Conservation (phyloP, 352 stramenopile genomes). For the Pythium pyrilobum region DNA sequence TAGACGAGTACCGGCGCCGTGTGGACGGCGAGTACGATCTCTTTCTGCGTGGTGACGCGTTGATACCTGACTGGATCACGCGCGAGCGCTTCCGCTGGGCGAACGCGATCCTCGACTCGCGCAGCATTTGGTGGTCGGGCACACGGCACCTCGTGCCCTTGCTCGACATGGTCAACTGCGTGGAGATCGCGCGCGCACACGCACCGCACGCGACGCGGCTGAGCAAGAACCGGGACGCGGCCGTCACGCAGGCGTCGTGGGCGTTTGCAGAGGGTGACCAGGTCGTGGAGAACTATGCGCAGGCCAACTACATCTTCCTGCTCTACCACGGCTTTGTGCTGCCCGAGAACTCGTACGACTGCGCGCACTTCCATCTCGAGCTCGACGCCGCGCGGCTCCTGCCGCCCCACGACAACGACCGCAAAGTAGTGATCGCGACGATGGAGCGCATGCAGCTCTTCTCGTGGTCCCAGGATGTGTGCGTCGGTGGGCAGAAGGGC, state of each 20-base stretch:
- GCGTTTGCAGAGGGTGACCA: conserved; percentile 57
- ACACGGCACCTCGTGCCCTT: conserved; percentile 90
- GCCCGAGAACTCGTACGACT: conserved; percentile 74
- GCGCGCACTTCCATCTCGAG: conserved; percentile 56
- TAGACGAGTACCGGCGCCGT: conserved; percentile 18
- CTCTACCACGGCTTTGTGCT: conserved; percentile 91
- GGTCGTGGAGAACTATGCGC: conserved; percentile 92
- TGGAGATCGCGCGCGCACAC: conserved; percentile 36
- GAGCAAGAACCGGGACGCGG: conserved; percentile 20
- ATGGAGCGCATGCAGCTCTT: conserved; percentile 19
- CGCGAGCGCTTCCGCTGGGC: conserved; percentile 72
- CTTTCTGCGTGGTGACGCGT: not conserved
- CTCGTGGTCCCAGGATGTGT: conserved; percentile 19
- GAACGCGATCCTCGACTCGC: conserved; percentile 82
- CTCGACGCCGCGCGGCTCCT: conserved; percentile 14
- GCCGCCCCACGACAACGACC: not conserved
- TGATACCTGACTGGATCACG: conserved; percentile 39
- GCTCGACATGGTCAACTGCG: conserved; percentile 94
- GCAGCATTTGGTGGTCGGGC: conserved; percentile 92
- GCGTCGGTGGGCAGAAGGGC: conserved; percentile 1
- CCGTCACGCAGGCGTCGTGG: conserved; percentile 72
- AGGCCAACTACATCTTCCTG: conserved; percentile 93
- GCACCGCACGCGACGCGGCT: conserved; percentile 48
- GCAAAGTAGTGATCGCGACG: conserved; percentile 6
- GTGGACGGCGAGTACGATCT: conserved; percentile 5